A percentile compares a stretch with the other conserved stretches of the same genome.
Conservation (phyloP, 176 grass and related monocot genomes). For the Urochloa ruziziensis region DNA sequence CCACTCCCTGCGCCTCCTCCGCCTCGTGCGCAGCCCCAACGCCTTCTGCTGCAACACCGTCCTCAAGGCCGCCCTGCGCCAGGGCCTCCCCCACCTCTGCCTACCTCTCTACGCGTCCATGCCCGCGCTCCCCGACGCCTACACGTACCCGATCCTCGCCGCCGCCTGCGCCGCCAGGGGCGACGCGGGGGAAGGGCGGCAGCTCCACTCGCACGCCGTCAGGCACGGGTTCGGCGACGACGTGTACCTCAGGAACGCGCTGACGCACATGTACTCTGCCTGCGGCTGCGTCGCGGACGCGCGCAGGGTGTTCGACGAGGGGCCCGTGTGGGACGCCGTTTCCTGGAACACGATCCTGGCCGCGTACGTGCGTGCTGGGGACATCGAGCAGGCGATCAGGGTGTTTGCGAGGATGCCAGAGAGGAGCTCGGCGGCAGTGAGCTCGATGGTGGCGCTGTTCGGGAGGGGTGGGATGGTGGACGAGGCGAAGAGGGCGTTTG, state of each 20-base stretch:
- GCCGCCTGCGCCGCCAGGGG: conserved; percentile 49
- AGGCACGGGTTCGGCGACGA: conserved; percentile 62
- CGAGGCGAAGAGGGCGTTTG: conserved; percentile 61
- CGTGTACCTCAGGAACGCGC: conserved; percentile 65
- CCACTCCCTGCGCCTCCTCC: conserved; percentile 53
- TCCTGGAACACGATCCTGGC: conserved; percentile 88
- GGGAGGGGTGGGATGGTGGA: conserved; percentile 55
- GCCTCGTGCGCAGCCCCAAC: conserved; percentile 55
- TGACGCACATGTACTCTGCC: conserved; percentile 73
- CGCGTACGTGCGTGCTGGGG: conserved; percentile 53
- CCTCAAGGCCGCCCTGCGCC: conserved; percentile 46
- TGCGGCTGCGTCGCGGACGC: conserved; percentile 57
- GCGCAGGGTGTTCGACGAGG: conserved; percentile 63
- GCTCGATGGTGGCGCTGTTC: conserved; percentile 71
- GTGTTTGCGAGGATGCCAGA: conserved; percentile 61
- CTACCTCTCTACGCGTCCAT: conserved; percentile 65
- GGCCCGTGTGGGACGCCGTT: conserved; percentile 74
- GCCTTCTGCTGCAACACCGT: conserved; percentile 72
- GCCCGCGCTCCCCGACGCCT: conserved; percentile 49
- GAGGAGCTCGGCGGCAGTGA: conserved; percentile 41
- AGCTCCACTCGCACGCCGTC: conserved; percentile 51
- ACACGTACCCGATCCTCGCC: conserved; percentile 60
- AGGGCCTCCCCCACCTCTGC: conserved; percentile 48
- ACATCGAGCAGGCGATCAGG: conserved; percentile 43
- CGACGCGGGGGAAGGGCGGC: conserved; percentile 48